A percentile compares a stretch with the other conserved stretches of the same genome.
Conservation (phyloP, 352 stramenopile species). For the Pythium brassicae region DNA sequence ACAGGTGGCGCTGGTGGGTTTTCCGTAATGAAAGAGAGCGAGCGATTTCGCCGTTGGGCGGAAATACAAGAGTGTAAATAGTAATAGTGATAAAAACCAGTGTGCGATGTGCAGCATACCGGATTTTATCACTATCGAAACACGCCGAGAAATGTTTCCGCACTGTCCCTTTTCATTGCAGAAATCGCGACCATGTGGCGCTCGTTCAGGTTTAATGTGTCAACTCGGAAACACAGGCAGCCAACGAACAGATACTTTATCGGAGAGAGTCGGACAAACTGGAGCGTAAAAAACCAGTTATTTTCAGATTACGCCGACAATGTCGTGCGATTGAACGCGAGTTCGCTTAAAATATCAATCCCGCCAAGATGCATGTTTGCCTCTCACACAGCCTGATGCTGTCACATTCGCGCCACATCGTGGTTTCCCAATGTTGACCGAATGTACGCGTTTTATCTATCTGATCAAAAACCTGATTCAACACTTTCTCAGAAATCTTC, state of each 20-base stretch:
- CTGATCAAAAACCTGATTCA: too few species aligned
- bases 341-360: too few species aligned
- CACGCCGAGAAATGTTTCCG: neutral
- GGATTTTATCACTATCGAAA: neutral
- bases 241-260: neutral
- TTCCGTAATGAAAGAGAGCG: too few species aligned
- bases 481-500: too few species aligned
- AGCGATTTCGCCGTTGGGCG: too few species aligned
- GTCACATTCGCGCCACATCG: neutral
- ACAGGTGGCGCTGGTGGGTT: too few species aligned
- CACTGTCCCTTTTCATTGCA: neutral
- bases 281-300: neutral
- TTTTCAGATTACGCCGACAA: neutral
- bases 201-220: neutral
- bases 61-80: neutral
- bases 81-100: neutral
- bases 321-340: too few species aligned
- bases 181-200: neutral
- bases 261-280: neutral
- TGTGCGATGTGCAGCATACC: neutral
- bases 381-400: too few species aligned
- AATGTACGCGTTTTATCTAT: constrained; percentile 2
- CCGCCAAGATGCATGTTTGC: too few species aligned
- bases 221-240: neutral
- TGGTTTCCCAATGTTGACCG: neutral